Percentiles rank a stretch among this genome's conserved stretches.
Conservation (phyloP, 306 rosid species). For the Datisca glomerata region DNA sequence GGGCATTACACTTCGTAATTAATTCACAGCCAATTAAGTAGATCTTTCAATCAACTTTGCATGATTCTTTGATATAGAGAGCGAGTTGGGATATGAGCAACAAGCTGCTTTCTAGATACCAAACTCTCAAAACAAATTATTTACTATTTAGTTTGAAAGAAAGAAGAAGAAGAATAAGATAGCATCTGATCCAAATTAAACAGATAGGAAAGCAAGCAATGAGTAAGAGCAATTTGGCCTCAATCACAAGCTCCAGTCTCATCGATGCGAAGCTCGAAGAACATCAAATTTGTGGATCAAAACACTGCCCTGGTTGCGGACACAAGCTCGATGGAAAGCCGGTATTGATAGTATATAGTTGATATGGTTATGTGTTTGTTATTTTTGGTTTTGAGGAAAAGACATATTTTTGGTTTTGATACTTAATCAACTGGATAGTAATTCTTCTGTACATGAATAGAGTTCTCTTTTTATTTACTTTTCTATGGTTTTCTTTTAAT, state of each 20-base stretch:
- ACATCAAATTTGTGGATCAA: conserved; percentile 89
- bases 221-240: conserved; percentile 43
- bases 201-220: background rate
- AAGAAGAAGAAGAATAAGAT: background rate
- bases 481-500: background rate
- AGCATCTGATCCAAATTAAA: background rate
- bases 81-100: conserved; percentile 26
- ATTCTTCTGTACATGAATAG: too few relatives aligned
- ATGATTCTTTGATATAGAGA: too few relatives aligned
- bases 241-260: conserved; percentile 69
- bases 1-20: background rate
- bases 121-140: background rate
- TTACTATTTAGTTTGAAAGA: conserved; percentile 4
- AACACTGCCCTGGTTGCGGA: conserved; percentile 98
- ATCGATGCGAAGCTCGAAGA: conserved; percentile 96
- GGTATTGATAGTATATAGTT: conserved; percentile 30
- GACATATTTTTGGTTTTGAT: too few relatives aligned
- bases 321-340: conserved; percentile 77
- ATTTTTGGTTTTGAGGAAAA: too few relatives aligned
- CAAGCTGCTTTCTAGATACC: conserved; percentile 15
- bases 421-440: too few relatives aligned
- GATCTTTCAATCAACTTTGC: background rate
- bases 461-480: too few relatives aligned
- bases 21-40: background rate
- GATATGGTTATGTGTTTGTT: too few relatives aligned